phyloP scores from a whole-genome alignment of 768 basidiomycete species.

The Podaxis sp. region DNA sequence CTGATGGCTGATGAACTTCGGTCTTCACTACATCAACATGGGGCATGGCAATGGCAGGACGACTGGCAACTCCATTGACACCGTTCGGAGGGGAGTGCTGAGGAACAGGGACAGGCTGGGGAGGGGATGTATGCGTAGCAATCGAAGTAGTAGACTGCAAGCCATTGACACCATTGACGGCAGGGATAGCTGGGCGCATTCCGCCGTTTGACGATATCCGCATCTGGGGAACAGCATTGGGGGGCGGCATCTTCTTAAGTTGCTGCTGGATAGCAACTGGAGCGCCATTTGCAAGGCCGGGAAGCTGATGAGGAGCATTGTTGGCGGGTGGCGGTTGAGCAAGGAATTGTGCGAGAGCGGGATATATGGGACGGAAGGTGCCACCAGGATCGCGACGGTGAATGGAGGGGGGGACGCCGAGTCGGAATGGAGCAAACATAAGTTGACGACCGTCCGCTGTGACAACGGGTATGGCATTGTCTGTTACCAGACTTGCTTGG shows the following conservation, averaged over 20 bases:
- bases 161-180: slow-evolving; percentile 29
- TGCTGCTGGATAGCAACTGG: slow-evolving; percentile 61
- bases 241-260: slow-evolving; percentile 62
- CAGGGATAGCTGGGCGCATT: slow-evolving; percentile 44
- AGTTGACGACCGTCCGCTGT: slow-evolving; percentile 50
- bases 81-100: slow-evolving; percentile 35
- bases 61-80: slow-evolving; percentile 26
- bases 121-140: slow-evolving; percentile 31
- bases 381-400: slow-evolving; percentile 33
- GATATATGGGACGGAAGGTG: slow-evolving; percentile 25
- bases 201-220: slow-evolving; percentile 60
- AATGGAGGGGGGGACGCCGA: slow-evolving; percentile 35
- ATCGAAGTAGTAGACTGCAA: slow-evolving; percentile 19
- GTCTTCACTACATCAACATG: slow-evolving; percentile 42
- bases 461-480: slow-evolving; percentile 44
- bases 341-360: slow-evolving; percentile 16
- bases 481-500: slow-evolving; percentile 46
- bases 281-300: slow-evolving; percentile 35
- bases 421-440: slow-evolving; percentile 47
- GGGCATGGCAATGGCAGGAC: slow-evolving; percentile 44
- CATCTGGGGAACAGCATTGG: slow-evolving; percentile 51
- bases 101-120: slow-evolving; percentile 33
- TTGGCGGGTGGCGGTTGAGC: slow-evolving; percentile 15
- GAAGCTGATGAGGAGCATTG: slow-evolving; percentile 11
- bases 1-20: slow-evolving; percentile 29